These are phyloP conservation scores for Graphilbum fragrans DNA, from an alignment of 2,329 filamentous ascomycete genomes.

Conservation along the genomic window DNA sequence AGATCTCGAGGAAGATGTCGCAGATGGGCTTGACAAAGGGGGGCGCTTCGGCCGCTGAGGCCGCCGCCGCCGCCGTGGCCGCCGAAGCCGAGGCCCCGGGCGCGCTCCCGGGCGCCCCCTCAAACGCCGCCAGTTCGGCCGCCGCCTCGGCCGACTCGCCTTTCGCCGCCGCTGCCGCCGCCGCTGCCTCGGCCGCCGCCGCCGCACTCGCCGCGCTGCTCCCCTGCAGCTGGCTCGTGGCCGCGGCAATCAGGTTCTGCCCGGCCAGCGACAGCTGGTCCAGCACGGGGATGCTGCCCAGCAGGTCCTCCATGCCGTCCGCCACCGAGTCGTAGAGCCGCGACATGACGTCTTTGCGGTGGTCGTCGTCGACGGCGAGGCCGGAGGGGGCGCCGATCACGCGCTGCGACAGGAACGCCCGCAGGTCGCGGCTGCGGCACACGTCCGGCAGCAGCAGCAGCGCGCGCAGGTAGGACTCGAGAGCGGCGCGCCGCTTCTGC, in stretches of 20 bases:
- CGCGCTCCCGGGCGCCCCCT: slow-evolving; percentile 53
- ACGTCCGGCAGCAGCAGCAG: slow-evolving; percentile 82
- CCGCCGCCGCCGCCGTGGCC: slow-evolving; percentile 63
- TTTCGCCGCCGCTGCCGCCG: background rate
- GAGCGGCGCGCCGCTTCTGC: slow-evolving; percentile 69
- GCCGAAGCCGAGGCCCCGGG: background rate
- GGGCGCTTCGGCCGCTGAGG: slow-evolving; percentile 77
- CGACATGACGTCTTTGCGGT: slow-evolving; percentile 79
- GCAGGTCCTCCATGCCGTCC: slow-evolving; percentile 94
- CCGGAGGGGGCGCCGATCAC: slow-evolving; percentile 36
- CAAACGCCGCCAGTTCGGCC: slow-evolving; percentile 86
- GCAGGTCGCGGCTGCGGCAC: slow-evolving; percentile 82
- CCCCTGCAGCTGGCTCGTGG: slow-evolving; percentile 49
- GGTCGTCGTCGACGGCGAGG: slow-evolving; percentile 30
- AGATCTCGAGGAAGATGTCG: slow-evolving; percentile 91
- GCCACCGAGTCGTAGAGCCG: slow-evolving; percentile 93
- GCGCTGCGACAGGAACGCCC: slow-evolving; percentile 84
- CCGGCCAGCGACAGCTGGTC: slow-evolving; percentile 89
- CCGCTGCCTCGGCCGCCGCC: background rate
- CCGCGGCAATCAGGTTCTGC: slow-evolving; percentile 77
- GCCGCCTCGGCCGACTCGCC: slow-evolving; percentile 36
- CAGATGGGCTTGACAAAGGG: slow-evolving; percentile 98
- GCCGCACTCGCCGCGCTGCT: slow-evolving; percentile 26
- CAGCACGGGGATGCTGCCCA: slow-evolving; percentile 89
- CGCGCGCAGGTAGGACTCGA: slow-evolving; percentile 76